Evolutionary conservation across 495 filamentous ascomycete species (phyloP).

Genomic region (Coniosporium apollinis): DNA sequence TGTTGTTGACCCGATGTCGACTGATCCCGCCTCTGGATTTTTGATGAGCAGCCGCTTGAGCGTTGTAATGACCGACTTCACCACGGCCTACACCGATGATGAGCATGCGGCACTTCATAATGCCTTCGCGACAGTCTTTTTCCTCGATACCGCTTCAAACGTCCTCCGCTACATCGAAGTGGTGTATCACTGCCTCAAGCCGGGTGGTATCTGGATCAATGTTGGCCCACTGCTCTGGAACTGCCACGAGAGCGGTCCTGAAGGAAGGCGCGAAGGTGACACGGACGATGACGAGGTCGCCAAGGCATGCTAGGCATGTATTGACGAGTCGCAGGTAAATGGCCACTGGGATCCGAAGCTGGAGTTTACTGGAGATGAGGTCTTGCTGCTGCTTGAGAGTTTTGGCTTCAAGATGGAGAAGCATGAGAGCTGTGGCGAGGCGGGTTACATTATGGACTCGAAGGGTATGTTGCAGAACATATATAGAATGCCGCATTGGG

Average conservation of each 20-base stretch:
- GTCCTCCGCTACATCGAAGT: conserved; percentile 74
- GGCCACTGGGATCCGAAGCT: conserved; percentile 70
- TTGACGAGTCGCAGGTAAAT: conserved; percentile 6
- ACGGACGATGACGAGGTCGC: conserved; percentile 5
- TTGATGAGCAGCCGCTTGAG: conserved; percentile 59
- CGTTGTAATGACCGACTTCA: conserved; percentile 77
- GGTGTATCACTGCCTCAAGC: conserved; percentile 57
- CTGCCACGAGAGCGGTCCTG: conserved; percentile 43
- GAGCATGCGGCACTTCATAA: conserved; percentile 49
- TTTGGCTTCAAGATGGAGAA: conserved; percentile 48
- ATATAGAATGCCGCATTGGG: conserved; percentile 66
- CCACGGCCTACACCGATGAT: conserved; percentile 49
- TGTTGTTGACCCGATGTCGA: conserved; percentile 26
- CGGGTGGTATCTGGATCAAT: conserved; percentile 74
- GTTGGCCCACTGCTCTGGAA: conserved; percentile 86
- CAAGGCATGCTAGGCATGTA: conserved; percentile 8
- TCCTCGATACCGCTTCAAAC: conserved; percentile 93
- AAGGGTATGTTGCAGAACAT: conserved; percentile 70
- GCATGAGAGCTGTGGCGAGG: conserved; percentile 21
- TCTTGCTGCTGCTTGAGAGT: conserved; percentile 53
- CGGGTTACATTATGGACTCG: conserved; percentile 73
- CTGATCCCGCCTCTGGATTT: conserved; percentile 15
- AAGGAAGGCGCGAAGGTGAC: conserved; percentile 27
- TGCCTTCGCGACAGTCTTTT: conserved; percentile 79
- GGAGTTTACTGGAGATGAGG: conserved; percentile 77